Percentiles rank a stretch among this genome's conserved stretches.
These are phyloP conservation scores for Dactylellina haptotyla DNA, from an alignment of 2,329 filamentous ascomycete species.

Conservation along the genomic window DNA sequence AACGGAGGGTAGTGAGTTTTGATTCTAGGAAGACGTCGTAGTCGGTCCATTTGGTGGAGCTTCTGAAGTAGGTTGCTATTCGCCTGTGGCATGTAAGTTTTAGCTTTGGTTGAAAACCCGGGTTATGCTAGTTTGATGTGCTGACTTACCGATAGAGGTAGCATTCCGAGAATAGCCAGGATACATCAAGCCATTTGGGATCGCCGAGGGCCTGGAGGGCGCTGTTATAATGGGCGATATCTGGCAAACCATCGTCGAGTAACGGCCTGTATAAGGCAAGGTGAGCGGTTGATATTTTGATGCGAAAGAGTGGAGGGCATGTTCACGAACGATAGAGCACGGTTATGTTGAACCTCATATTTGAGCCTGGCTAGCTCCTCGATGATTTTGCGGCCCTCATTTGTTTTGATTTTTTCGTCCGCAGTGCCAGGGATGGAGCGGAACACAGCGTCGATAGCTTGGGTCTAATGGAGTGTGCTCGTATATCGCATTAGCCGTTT, in stretches of 20 bases:
- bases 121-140: neutral
- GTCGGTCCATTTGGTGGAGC: slow-evolving; percentile 82
- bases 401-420: slow-evolving; percentile 72
- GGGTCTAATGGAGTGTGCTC: slow-evolving; percentile 70
- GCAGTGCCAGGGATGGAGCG: slow-evolving; percentile 71
- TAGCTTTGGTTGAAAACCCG: slow-evolving; percentile 9
- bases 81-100: slow-evolving; percentile 68
- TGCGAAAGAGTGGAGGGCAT: neutral
- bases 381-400: slow-evolving; percentile 87
- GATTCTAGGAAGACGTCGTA: slow-evolving; percentile 92
- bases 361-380: slow-evolving; percentile 83
- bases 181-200: slow-evolving; percentile 81
- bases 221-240: slow-evolving; percentile 83
- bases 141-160: slow-evolving; percentile 80
- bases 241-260: slow-evolving; percentile 76
- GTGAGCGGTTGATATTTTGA: neutral
- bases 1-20: slow-evolving; percentile 91
- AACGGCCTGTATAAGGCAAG: slow-evolving; percentile 49
- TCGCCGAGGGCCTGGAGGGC: slow-evolving; percentile 79
- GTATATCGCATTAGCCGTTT: neutral
- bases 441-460: slow-evolving; percentile 94
- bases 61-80: slow-evolving; percentile 79
- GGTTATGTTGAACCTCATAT: slow-evolving; percentile 93
- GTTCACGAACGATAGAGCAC: slow-evolving; percentile 74
- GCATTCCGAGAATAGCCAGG: slow-evolving; percentile 94